Evolutionary conservation across 225 moss, liverwort and hornwort genomes (phyloP), one percentile per base, ranked within the genome.

Genomic region (Anthoceros angustus): DNA sequence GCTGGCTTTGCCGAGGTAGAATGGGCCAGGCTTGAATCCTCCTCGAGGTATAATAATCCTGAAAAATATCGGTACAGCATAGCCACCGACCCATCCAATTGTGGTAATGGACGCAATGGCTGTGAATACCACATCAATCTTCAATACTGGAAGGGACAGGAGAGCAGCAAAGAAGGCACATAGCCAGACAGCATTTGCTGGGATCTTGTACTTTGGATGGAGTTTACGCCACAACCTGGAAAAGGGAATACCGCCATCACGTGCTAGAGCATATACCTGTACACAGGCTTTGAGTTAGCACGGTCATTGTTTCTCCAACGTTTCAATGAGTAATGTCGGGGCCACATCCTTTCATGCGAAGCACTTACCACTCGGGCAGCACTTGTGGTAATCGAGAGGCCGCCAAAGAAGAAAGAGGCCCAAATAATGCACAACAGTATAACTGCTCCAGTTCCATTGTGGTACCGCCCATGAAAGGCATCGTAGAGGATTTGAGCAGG

Each of bases 401-500:
- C 90, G 62, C 86, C 87, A 43, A 86, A 91, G 75, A 91, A 91
- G 74, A 91, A 88, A 16, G 92, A 92, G 39, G 64, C 75, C 92
- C 88, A 92, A 61, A 92, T 92, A 18, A 92, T 39, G 68, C 80
- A 74, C 69, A 92, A 63, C 42, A 92, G 49, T 62, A 88, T 46
- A 65, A 83, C 72, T 14, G 86, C 86, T 40, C 92, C 92, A 42
- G 81, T 74, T 25, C 82, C 82, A 71, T 77, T 92, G 41, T 81
- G 69, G 68, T 88, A 88, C 18, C 92, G 84, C 63, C 92, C 92
- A 63, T 88, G 76, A 62, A 92, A 88, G 42, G 85, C 92, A 76
- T 92, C 92, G 41, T 84, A 92, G 8, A 92, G 64, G 18, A 92
- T 92, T 80, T 92, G 92, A 75, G 92, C 92, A 61, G 92, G 88